These are phyloP conservation scores for Diplodia intermedia DNA, from an alignment of 2,329 filamentous ascomycete species.

Conservation along the genomic window DNA sequence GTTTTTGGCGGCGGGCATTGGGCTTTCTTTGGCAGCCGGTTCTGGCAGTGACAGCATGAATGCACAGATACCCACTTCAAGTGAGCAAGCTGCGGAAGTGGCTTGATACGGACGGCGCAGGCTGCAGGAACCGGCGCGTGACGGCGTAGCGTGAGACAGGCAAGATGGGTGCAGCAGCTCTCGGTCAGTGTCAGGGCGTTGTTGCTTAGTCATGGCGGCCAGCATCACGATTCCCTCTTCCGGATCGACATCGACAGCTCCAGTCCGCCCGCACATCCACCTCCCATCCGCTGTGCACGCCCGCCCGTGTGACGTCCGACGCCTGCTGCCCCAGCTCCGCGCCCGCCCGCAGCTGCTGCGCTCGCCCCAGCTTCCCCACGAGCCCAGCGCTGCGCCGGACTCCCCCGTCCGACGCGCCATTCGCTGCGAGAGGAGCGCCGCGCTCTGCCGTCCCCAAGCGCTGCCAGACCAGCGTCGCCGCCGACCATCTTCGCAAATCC, in stretches of 20 bases:
- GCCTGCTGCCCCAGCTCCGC: slow-evolving; percentile 12
- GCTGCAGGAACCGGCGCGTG: slow-evolving; percentile 27
- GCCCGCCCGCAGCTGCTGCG: slow-evolving; percentile 3
- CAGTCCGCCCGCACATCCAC: slow-evolving; percentile 22
- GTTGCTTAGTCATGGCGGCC: slow-evolving; percentile 27
- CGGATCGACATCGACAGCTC: slow-evolving; percentile 30
- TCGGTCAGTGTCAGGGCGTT: too few species aligned
- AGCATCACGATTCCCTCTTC: slow-evolving; percentile 32
- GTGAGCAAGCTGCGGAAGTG: slow-evolving; percentile 6
- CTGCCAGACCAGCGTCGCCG: slow-evolving; percentile 11
- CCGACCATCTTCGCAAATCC: slow-evolving; percentile 18
- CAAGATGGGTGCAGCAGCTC: background rate
- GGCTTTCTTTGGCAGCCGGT: slow-evolving; percentile 10
- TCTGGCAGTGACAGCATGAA: slow-evolving; percentile 16
- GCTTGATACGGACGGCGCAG: slow-evolving; percentile 14
- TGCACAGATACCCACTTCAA: background rate
- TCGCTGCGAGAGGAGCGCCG: slow-evolving; percentile 16
- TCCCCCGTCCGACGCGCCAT: slow-evolving; percentile 24
- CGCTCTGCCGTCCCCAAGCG: slow-evolving; percentile 17
- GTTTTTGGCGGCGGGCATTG: background rate
- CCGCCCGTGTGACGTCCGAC: slow-evolving; percentile 17
- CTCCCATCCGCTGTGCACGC: slow-evolving; percentile 20
- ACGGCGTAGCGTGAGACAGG: slow-evolving; percentile 17
- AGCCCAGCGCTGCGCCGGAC: slow-evolving; percentile 5
- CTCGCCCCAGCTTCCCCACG: background rate